A percentile compares a stretch with the other conserved stretches of the same genome.
Conservation (phyloP, 768 basidiomycete genomes). For the Exsudoporus frostii region DNA sequence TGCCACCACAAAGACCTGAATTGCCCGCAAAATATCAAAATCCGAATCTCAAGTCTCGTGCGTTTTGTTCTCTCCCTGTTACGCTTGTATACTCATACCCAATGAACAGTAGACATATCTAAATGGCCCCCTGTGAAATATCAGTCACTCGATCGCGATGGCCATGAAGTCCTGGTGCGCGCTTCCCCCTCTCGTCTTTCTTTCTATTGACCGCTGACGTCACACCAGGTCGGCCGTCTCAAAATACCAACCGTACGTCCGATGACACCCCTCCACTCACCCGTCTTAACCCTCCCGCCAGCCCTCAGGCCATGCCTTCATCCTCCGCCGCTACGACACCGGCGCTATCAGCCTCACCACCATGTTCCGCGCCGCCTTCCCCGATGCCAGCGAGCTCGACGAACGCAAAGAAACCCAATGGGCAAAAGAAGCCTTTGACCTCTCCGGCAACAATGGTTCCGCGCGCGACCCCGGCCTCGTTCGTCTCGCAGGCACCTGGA, state of each 20-base stretch:
- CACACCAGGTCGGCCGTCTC: slow-evolving; percentile 73
- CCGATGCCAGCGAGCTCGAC: slow-evolving; percentile 68
- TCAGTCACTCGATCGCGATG: slow-evolving; percentile 86
- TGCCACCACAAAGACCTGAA: slow-evolving; percentile 46
- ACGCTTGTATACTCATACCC: background rate
- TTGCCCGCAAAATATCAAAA: slow-evolving; percentile 52
- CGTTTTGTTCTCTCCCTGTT: slow-evolving; percentile 12
- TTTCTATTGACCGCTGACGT: slow-evolving; percentile 18
- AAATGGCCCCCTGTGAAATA: slow-evolving; percentile 80
- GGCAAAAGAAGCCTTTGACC: slow-evolving; percentile 79
- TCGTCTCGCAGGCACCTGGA: slow-evolving; percentile 90
- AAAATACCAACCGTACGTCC: slow-evolving; percentile 82
- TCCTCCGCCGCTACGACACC: slow-evolving; percentile 91
- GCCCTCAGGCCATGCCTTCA: slow-evolving; percentile 85
- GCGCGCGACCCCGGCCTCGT: slow-evolving; percentile 55
- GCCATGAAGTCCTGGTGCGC: slow-evolving; percentile 78
- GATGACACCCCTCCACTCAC: background rate
- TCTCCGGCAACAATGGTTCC: slow-evolving; percentile 73
- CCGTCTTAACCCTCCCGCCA: slow-evolving; percentile 32
- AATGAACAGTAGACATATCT: slow-evolving; percentile 34
- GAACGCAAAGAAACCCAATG: slow-evolving; percentile 80
- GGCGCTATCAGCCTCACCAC: slow-evolving; percentile 90
- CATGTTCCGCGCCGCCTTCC: slow-evolving; percentile 96
- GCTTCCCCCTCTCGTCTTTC: background rate
- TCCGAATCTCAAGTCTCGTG: slow-evolving; percentile 45